phyloP scores from a whole-genome alignment of 768 basidiomycete genomes.

The Mrakia gelida region DNA sequence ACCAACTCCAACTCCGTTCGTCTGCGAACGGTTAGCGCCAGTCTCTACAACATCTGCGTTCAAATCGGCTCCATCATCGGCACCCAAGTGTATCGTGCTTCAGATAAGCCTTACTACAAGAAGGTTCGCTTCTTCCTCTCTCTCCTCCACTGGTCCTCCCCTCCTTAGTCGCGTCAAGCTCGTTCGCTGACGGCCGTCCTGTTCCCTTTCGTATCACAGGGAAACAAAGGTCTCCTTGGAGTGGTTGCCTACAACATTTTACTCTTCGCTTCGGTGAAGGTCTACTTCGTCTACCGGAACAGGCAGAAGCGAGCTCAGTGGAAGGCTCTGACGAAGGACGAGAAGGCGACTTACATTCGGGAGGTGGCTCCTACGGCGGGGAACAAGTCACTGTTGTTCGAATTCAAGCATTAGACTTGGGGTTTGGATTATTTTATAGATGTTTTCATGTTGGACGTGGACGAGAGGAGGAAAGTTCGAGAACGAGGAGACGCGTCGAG shows the following conservation, averaged over 20 bases:
- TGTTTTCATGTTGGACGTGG: not conserved
- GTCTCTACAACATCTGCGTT: slow-evolving; percentile 20
- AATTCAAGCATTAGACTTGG: not conserved
- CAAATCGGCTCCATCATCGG: slow-evolving; percentile 18
- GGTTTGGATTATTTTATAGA: not conserved
- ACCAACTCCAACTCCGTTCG: slow-evolving; percentile 36
- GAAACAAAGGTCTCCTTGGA: not conserved
- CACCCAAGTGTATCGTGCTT: slow-evolving; percentile 51
- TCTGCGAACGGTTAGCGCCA: not conserved
- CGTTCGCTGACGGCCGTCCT: too few species aligned
- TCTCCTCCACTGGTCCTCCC: not conserved
- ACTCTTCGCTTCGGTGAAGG: not conserved
- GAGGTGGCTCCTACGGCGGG: slow-evolving; percentile 8
- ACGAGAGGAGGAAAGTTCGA: not conserved
- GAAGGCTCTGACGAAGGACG: not conserved
- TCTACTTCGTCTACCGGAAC: slow-evolving; percentile 16
- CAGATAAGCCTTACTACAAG: slow-evolving; percentile 43
- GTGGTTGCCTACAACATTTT: not conserved
- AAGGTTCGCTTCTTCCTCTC: not conserved
- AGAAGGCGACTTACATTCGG: not conserved
- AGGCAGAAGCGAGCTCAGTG: slow-evolving; percentile 7
- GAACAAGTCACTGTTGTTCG: slow-evolving; percentile 10
- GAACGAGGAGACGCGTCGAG: too few species aligned
- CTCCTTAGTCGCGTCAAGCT: too few species aligned
- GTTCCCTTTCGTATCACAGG: too few species aligned